A percentile compares a stretch with the other conserved stretches of the same genome.
These are phyloP conservation scores for Blastobotrys aristatus DNA, from an alignment of 1,139 yeast genomes.

Conservation along the genomic window DNA sequence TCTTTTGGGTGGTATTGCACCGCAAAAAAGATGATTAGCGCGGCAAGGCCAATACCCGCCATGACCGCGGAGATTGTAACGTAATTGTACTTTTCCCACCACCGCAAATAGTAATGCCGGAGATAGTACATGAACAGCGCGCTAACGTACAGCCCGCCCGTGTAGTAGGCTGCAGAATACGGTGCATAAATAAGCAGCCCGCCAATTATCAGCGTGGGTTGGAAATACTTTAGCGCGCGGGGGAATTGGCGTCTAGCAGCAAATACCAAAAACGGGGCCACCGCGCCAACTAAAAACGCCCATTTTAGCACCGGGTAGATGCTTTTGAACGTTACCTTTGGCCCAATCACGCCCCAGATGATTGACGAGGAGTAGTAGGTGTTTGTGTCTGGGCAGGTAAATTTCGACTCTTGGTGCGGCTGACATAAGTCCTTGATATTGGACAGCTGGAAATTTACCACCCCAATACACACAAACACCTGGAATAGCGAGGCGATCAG, in stretches of 20 bases:
- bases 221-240: slow-evolving; percentile 4
- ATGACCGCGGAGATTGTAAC: slow-evolving; percentile 50
- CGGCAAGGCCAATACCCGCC: slow-evolving; percentile 55
- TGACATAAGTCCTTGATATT: slow-evolving; percentile 33
- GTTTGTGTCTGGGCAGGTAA: slow-evolving; percentile 37
- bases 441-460: slow-evolving; percentile 46
- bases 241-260: neutral
- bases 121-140: slow-evolving; percentile 15
- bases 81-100: slow-evolving; percentile 67
- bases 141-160: slow-evolving; percentile 15
- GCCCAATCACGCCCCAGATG: slow-evolving; percentile 65
- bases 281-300: slow-evolving; percentile 40
- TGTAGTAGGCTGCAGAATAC: slow-evolving; percentile 11
- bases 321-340: slow-evolving; percentile 48
- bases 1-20: slow-evolving; percentile 42
- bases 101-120: slow-evolving; percentile 30
- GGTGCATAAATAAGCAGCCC: slow-evolving; percentile 12
- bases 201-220: slow-evolving; percentile 12
- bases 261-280: slow-evolving; percentile 13
- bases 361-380: slow-evolving; percentile 53
- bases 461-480: slow-evolving; percentile 45
- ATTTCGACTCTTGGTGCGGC: slow-evolving; percentile 25
- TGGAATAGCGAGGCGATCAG: slow-evolving; percentile 38
- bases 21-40: slow-evolving; percentile 50
- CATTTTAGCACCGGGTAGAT: slow-evolving; percentile 45